A percentile compares a stretch with the other conserved stretches of the same genome.
These are phyloP conservation scores for Nicotiana otophora DNA, from an alignment of 257 asterid species.

Conservation along the genomic window DNA sequence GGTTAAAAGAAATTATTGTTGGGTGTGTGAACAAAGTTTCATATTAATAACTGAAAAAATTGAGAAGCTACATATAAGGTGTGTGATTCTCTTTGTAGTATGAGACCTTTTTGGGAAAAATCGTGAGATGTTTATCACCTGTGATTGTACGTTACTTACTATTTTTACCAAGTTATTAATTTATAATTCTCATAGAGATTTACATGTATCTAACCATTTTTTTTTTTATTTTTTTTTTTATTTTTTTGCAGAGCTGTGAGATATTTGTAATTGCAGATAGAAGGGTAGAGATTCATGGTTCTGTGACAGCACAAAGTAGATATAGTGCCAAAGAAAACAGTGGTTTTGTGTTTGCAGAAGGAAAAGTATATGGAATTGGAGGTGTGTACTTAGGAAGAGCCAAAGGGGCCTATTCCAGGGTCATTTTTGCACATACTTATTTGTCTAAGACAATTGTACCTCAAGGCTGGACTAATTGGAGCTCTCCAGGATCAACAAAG, in stretches of 20 bases:
- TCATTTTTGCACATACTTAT: slow-evolving; percentile 64
- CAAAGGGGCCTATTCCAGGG: slow-evolving; percentile 58
- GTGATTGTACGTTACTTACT: no score
- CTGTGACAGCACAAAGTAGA: slow-evolving; percentile 66
- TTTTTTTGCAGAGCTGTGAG: slow-evolving; percentile 51
- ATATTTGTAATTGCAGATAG: slow-evolving; percentile 49
- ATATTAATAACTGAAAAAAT: no score
- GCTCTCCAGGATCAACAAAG: slow-evolving; percentile 42
- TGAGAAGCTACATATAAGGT: no score
- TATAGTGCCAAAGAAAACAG: slow-evolving; percentile 41
- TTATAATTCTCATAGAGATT: no score
- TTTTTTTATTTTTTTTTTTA: no score
- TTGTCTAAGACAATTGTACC: slow-evolving; percentile 50
- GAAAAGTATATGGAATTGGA: slow-evolving; percentile 61
- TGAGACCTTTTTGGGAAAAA: no score
- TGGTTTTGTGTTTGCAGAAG: slow-evolving; percentile 68
- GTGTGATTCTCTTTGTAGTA: no score
- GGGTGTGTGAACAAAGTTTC: no score
- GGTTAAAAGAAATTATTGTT: no score
- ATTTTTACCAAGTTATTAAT: no score
- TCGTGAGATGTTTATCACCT: no score
- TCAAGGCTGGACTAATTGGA: slow-evolving; percentile 75
- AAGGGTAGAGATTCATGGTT: slow-evolving; percentile 45
- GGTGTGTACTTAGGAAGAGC: slow-evolving; percentile 69
- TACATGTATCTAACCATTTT: no score